A percentile compares a stretch with the other conserved stretches of the same genome.
Evolutionary conservation across 176 grass and related monocot species (phyloP).

Genomic region (Aegilops umbellulata): DNA sequence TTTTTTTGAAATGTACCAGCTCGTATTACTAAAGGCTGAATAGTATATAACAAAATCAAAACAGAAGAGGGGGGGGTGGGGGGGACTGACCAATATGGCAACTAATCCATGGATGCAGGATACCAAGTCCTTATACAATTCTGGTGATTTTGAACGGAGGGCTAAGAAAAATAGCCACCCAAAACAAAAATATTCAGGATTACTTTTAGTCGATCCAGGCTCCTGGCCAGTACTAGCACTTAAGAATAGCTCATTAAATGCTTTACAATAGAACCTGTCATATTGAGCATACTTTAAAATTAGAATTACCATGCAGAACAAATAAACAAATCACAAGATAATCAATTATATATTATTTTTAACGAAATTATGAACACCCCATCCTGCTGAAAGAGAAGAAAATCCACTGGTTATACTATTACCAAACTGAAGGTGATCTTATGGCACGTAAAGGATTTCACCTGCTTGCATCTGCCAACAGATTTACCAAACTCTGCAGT

Average conservation of each 20-base stretch:
- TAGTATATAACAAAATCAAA: slow-evolving; percentile 14
- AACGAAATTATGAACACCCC: not conserved
- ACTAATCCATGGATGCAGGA: slow-evolving; percentile 89
- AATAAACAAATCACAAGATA: not conserved
- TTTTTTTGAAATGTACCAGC: not conserved
- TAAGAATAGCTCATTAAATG: slow-evolving; percentile 79
- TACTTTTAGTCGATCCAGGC: slow-evolving; percentile 26
- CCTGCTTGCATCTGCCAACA: slow-evolving; percentile 74
- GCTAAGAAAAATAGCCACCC: slow-evolving; percentile 91
- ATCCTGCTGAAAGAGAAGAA: not conserved
- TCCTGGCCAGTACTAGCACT: slow-evolving; percentile 30
- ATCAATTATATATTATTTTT: not conserved
- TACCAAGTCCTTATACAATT: slow-evolving; percentile 78
- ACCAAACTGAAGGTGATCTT: slow-evolving; percentile 15
- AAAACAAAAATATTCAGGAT: slow-evolving; percentile 58
- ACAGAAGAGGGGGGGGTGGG: not conserved
- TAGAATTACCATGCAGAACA: not conserved
- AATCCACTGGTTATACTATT: not conserved
- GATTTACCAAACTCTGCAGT: slow-evolving; percentile 52
- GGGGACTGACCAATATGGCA: slow-evolving; percentile 66
- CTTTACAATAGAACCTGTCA: slow-evolving; percentile 75
- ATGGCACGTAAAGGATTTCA: slow-evolving; percentile 19
- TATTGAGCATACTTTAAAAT: slow-evolving; percentile 1
- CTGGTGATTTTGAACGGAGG: slow-evolving; percentile 59
- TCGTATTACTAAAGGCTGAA: slow-evolving; percentile 6